A percentile compares a stretch with the other conserved stretches of the same genome.
These are phyloP conservation scores for Phytophthora cactorum DNA, from an alignment of 352 stramenopile genomes.

Conservation along the genomic window DNA sequence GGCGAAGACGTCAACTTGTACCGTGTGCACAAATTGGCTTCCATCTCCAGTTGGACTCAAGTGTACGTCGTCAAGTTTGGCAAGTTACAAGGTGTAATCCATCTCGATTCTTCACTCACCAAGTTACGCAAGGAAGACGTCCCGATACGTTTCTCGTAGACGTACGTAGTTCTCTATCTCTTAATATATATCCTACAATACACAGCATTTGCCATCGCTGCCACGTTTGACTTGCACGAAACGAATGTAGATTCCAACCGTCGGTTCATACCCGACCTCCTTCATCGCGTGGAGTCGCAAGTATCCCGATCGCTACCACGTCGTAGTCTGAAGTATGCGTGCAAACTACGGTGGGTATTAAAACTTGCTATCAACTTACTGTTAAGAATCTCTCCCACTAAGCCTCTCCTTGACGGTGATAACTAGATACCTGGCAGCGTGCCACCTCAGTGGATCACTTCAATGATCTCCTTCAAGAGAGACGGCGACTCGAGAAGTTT, in stretches of 20 bases:
- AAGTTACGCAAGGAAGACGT: slow-evolving; percentile 57
- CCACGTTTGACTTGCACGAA: no score
- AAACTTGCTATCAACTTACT: no score
- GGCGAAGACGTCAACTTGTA: slow-evolving; percentile 74
- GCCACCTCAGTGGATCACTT: slow-evolving; percentile 75
- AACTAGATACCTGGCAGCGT: slow-evolving; percentile 78
- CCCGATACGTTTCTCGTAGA: slow-evolving; percentile 40
- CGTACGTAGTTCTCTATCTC: no score
- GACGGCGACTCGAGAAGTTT: slow-evolving; percentile 56
- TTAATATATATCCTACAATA: no score
- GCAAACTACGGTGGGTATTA: slow-evolving; percentile 27
- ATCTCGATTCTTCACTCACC: slow-evolving; percentile 68
- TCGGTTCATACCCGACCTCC: background rate
- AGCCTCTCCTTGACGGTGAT: background rate
- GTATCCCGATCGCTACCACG: background rate
- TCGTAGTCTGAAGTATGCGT: slow-evolving; percentile 4
- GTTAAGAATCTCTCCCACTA: no score
- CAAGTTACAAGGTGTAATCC: slow-evolving; percentile 70
- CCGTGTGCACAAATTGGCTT: slow-evolving; percentile 74
- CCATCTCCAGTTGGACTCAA: slow-evolving; percentile 87
- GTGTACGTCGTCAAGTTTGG: slow-evolving; percentile 81
- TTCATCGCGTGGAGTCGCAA: background rate
- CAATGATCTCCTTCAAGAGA: slow-evolving; percentile 66
- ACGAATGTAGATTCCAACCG: slow-evolving; percentile 2
- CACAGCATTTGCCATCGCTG: no score